Evolutionary conservation across 2,329 filamentous ascomycete species (phyloP), one percentile per base, ranked within the genome.

Genomic region (Colletotrichum euphorbiae): DNA sequence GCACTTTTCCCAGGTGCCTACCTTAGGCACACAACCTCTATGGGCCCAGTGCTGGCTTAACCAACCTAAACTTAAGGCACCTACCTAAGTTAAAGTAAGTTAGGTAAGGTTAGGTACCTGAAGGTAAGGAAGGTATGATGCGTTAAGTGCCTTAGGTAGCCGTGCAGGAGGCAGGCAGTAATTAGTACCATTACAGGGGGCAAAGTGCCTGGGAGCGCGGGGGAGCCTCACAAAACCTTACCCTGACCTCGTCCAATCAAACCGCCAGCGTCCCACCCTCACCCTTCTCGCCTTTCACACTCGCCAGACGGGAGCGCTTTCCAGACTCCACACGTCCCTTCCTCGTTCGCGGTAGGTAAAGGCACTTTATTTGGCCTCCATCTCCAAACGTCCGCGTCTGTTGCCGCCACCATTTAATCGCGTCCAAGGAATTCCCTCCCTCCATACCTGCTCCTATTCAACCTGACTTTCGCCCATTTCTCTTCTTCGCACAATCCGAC

Each of bases 251-350:
- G 50, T 50, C 67, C 67, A 69, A 69, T 67, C 50, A 69, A 12
- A 21, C 28, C 4, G 15, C 24, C 31, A 9, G 13, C 42, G 55
- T 67, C 62, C 67, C 67, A 69, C 67, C 54, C 64, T 40, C 60
- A 28, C 62, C 17, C 11, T 38, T 15, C 9, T 15, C 9, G 8
- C 36, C 36, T 38, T 38, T 38, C 36, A 38, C 33, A 12, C 12
- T 38, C 3, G 33, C 24, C 33, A 36, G 43, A 21, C 13, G 28
- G 36, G 43, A 46, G 42, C 51, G 31, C 51, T 38, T 56, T 45
- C 42, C n/a, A 11, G 5, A n/a, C 42, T 45, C 17, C 51, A n/a
- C 33, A 8, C 4, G 31, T 17, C 51, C 50, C 42, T 13, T 55
- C 33, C 36, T 19, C 21, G 46, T 58, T 31, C 33, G 33, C n/a